Evolutionary conservation across 2,329 filamentous ascomycete species (phyloP), one percentile per base, ranked within the genome.

Genomic region (Pyrenochaeta sp.): DNA sequence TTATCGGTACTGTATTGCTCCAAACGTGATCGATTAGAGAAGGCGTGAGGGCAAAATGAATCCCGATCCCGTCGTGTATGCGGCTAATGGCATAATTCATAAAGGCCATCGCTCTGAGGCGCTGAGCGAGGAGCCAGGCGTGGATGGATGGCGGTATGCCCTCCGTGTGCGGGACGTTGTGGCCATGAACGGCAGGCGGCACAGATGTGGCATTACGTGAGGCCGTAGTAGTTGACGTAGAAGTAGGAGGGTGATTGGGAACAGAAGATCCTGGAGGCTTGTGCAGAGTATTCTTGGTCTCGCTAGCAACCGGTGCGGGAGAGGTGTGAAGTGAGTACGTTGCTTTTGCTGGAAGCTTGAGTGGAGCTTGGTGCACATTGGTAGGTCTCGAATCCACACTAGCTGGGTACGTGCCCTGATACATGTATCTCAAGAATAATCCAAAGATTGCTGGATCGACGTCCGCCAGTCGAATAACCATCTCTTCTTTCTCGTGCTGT

Each of bases 361-460:
- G 20, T 14, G 20, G 7, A 1, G 10, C 4, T 11, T 18, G 27
- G 14, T 31, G 36, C 7, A 15, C 14, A 14, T 44, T 3, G 10
- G 11, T 27, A 4, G 12, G n/a, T 15, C 9, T 18, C 4, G 45
- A 37, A 23, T 66, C 56, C 10, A 64, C 43, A 11, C 23, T 41
- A 2, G 39, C 15, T 9, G 60, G 56, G n/a, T 65, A 68, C 17
- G 7, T 12, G n/a, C 60, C 61, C 9, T 54, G 56, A 44, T 66
- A 69, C 0, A 66, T 56, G 57, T 54, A 68, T n/a, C 46, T 51
- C 1, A 69, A 49, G 39, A 68, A 68, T 3, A 69, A 57, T 0
- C 58, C 54, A 20, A 69, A 68, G 40, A 61, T 56, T 1, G 3
- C 9, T 3, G 55, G 57, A 7, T 64, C 56, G 1, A 62, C 30